phyloP scores from a whole-genome alignment of 2,329 filamentous ascomycete genomes.

The Penicillium janthinellum region DNA sequence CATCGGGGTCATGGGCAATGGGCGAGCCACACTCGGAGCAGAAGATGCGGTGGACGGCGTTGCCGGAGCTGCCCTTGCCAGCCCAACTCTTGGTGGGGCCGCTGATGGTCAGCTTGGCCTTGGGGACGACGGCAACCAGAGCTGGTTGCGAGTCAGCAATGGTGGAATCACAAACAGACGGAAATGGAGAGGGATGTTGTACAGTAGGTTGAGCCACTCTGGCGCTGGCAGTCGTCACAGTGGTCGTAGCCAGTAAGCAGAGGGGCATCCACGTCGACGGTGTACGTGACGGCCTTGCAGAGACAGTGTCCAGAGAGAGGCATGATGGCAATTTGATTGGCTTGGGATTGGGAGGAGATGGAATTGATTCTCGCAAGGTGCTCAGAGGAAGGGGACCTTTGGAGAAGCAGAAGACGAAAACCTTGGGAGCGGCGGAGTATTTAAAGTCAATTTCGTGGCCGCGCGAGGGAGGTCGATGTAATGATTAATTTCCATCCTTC shows the following conservation, averaged over 20 bases:
- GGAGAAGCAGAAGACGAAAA: background rate
- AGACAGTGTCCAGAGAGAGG: slow-evolving; percentile 70
- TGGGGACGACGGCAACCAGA: slow-evolving; percentile 66
- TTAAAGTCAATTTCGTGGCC: slow-evolving; percentile 9
- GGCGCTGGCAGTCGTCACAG: slow-evolving; percentile 73
- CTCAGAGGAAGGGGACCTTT: slow-evolving; percentile 17
- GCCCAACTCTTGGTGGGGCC: slow-evolving; percentile 67
- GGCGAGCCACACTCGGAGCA: slow-evolving; percentile 70
- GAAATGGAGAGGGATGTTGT: slow-evolving; percentile 1
- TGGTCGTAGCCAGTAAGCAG: slow-evolving; percentile 64
- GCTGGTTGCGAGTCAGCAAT: slow-evolving; percentile 40
- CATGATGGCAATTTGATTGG: slow-evolving; percentile 52
- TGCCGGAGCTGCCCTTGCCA: slow-evolving; percentile 62
- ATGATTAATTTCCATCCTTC: background rate
- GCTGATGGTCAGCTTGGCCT: slow-evolving; percentile 64
- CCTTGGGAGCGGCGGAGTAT: slow-evolving; percentile 13
- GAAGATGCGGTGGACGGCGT: slow-evolving; percentile 68
- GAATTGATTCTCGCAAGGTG: slow-evolving; percentile 21
- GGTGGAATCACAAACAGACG: background rate
- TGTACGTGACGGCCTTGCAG: slow-evolving; percentile 72
- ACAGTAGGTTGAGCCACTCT: slow-evolving; percentile 68
- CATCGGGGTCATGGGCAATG: slow-evolving; percentile 70
- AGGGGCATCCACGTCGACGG: slow-evolving; percentile 50
- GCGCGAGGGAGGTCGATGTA: background rate
- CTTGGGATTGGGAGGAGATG: slow-evolving; percentile 1